These are phyloP conservation scores for Pinus albicaulis DNA, from an alignment of 75 land plant species.

Conservation along the genomic window DNA sequence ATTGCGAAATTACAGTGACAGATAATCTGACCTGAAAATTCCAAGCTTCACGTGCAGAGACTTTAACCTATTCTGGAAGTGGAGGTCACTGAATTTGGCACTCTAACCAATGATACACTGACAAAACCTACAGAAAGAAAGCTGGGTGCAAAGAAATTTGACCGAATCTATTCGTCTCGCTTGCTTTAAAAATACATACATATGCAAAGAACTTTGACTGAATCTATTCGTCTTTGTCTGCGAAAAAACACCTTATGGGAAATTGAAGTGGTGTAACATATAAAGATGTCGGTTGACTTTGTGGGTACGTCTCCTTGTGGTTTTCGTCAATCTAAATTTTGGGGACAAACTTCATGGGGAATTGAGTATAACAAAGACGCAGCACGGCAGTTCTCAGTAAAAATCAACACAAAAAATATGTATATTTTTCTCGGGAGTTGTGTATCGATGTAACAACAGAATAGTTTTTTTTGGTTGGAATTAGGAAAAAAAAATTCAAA, in stretches of 20 bases:
- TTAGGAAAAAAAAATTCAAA: too few species aligned
- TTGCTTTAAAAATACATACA: too few species aligned
- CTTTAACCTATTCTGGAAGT: background rate
- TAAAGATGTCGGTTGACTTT: background rate
- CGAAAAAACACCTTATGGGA: too few species aligned
- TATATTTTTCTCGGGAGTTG: background rate
- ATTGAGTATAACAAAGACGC: background rate
- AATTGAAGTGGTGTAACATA: background rate
- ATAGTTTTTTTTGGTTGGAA: too few species aligned
- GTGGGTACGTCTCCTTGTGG: background rate
- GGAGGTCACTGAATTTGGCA: too few species aligned
- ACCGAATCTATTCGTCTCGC: background rate
- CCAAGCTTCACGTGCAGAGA: background rate
- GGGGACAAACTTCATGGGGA: background rate
- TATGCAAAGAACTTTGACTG: conserved; percentile 1
- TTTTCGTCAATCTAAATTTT: background rate
- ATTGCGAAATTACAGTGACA: background rate
- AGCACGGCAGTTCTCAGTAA: background rate
- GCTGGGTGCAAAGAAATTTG: background rate
- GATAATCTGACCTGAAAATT: background rate
- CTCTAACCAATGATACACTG: background rate
- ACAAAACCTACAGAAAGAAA: background rate
- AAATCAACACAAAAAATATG: background rate
- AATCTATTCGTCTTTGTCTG: background rate
- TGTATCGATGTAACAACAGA: too few species aligned